Evolutionary conservation across 129 eudicot species (phyloP).

Genomic region (Silybum marianum): DNA sequence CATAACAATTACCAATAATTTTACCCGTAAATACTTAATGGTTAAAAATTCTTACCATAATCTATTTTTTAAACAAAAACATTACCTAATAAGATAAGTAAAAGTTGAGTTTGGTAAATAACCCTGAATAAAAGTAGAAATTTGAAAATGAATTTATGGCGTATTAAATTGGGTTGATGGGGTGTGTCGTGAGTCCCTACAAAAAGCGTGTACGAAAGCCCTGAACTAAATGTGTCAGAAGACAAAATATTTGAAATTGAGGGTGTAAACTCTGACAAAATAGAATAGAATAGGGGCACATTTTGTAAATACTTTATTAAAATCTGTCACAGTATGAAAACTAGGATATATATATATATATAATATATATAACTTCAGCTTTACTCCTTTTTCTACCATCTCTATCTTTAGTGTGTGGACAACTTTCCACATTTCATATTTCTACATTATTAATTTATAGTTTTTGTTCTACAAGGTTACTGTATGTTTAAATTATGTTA

Average conservation of each 20-base stretch:
- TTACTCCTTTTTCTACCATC: conserved; percentile 12
- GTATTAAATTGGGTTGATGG: conserved; percentile 16
- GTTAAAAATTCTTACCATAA: too few relatives aligned
- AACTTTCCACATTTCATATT: neutral
- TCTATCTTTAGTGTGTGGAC: conserved; percentile 26
- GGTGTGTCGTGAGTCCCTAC: neutral
- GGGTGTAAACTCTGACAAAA: conserved; percentile 42
- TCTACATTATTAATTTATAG: neutral
- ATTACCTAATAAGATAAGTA: too few relatives aligned
- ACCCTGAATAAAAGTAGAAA: too few relatives aligned
- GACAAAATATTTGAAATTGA: conserved; percentile 33
- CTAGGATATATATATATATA: neutral
- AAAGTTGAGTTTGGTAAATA: too few relatives aligned
- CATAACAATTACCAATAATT: too few relatives aligned
- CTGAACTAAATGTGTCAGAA: conserved; percentile 39
- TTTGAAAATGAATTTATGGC: neutral
- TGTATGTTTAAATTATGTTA: neutral
- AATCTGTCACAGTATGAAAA: conserved; percentile 18
- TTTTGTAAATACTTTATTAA: conserved; percentile 20
- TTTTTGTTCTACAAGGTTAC: neutral
- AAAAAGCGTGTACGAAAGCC: conserved; percentile 42
- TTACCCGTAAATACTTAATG: too few relatives aligned
- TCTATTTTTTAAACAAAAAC: too few relatives aligned
- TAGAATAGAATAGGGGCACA: conserved; percentile 27
- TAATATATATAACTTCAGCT: neutral